Conservation (phyloP, 257 asterid species). For the Pogostemon cablin region DNA sequence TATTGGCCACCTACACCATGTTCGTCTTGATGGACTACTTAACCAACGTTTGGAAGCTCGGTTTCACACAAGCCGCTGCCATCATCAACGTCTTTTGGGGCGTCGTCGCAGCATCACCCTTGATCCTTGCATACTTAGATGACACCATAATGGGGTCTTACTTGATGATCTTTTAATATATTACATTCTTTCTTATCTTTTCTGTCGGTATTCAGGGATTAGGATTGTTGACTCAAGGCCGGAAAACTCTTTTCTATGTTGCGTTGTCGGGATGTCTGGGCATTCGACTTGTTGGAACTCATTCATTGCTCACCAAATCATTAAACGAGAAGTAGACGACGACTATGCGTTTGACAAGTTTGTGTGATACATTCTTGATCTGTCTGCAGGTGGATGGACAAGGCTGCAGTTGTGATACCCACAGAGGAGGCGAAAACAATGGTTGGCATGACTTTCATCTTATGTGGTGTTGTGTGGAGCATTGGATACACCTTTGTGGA, state of each 20-base stretch:
- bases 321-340: not conserved
- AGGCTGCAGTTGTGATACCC: conserved; percentile 44
- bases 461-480: conserved; percentile 47
- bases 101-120: conserved; percentile 22
- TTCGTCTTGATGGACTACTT: conserved; percentile 42
- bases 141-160: conserved; percentile 31
- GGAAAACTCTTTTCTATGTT: conserved; percentile 32
- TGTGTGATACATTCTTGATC: conserved; percentile 11
- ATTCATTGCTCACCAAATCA: conserved; percentile 40
- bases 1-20: conserved; percentile 41
- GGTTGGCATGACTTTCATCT: conserved; percentile 47
- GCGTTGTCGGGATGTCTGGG: conserved; percentile 47
- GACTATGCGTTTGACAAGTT: conserved; percentile 28
- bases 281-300: conserved; percentile 36
- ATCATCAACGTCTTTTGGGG: conserved; percentile 39
- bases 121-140: conserved; percentile 25
- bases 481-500: conserved; percentile 48
- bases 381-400: conserved; percentile 47
- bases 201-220: conserved; percentile 31
- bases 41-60: conserved; percentile 42
- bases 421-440: conserved; percentile 43
- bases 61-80: conserved; percentile 43
- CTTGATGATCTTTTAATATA: conserved; percentile 32
- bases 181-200: not conserved
- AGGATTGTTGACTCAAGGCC: conserved; percentile 41